A percentile compares a stretch with the other conserved stretches of the same genome.
Conservation (phyloP, 768 basidiomycete genomes). For the Auricularia cornea region DNA sequence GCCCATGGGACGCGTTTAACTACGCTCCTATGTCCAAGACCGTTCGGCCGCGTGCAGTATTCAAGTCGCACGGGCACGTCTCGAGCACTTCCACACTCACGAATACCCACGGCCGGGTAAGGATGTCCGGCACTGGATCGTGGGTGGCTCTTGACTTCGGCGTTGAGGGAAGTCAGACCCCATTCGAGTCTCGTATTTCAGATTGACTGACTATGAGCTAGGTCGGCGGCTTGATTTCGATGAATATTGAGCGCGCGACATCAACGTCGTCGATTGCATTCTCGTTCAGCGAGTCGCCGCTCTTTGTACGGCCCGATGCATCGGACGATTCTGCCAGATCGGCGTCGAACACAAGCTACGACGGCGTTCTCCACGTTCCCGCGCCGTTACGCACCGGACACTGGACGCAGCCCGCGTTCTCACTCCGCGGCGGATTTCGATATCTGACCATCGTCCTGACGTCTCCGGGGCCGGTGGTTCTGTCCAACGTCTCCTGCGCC, state of each 20-base stretch:
- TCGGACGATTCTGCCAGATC: constrained; percentile 40
- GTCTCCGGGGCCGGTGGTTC: constrained; percentile 20
- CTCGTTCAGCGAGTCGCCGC: constrained; percentile 50
- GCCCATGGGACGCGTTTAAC: constrained; percentile 48
- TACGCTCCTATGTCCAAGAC: constrained; percentile 40
- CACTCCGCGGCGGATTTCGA: constrained; percentile 45
- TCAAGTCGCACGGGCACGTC: constrained; percentile 30
- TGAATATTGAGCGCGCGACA: constrained; percentile 32
- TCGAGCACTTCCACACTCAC: constrained; percentile 26
- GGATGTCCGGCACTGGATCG: constrained; percentile 31
- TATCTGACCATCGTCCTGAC: constrained; percentile 42
- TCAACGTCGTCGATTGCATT: constrained; percentile 19
- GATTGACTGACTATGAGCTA: constrained; percentile 13
- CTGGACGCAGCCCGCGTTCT: constrained; percentile 41
- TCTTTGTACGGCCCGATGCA: constrained; percentile 42
- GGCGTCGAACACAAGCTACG: constrained; percentile 34
- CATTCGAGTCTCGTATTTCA: neutral
- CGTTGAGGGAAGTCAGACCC: constrained; percentile 32
- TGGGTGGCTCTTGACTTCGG: constrained; percentile 52
- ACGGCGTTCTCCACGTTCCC: constrained; percentile 33
- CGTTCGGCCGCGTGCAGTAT: constrained; percentile 36
- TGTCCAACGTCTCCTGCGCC: constrained; percentile 42
- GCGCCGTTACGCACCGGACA: constrained; percentile 31
- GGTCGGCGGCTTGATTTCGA: constrained; percentile 47
- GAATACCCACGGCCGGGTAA: constrained; percentile 28